Percentiles rank a stretch among this genome's conserved stretches.
Conservation (phyloP, 768 basidiomycete genomes). For the Clavaria fumosa region DNA sequence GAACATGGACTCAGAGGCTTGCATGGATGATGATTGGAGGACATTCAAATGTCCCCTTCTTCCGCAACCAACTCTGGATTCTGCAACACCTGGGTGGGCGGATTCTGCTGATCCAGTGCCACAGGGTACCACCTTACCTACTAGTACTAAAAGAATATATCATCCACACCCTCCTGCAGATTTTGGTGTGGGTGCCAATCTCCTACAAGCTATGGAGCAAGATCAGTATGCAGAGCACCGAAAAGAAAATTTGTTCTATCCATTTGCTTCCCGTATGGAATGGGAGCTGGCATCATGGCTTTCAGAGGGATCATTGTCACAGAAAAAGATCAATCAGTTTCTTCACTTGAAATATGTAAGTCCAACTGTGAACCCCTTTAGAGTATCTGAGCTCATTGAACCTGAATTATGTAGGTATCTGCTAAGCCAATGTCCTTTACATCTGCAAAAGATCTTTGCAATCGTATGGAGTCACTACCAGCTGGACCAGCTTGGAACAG, state of each 20-base stretch:
- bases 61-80: no score
- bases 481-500: constrained; percentile 12
- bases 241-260: constrained; percentile 17
- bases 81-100: no score
- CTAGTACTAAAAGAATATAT: no score
- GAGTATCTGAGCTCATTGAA: constrained; percentile 9
- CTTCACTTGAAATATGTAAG: constrained; percentile 16
- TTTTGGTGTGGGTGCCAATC: constrained; percentile 11
- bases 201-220: constrained; percentile 15
- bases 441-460: constrained; percentile 10
- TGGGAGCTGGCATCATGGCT: constrained; percentile 21
- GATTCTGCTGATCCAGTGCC: no score
- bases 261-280: constrained; percentile 17
- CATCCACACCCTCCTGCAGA: no score
- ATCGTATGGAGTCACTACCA: constrained; percentile 11
- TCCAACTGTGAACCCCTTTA: no score
- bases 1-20: no score
- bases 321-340: constrained; percentile 16
- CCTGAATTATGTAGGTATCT: no score
- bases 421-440: constrained; percentile 11
- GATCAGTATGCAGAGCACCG: constrained; percentile 13
- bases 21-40: no score
- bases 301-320: constrained; percentile 15
- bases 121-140: no score
- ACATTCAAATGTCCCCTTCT: no score